phyloP scores from a whole-genome alignment of 257 asterid species.

The Rehmannia glutinosa region DNA sequence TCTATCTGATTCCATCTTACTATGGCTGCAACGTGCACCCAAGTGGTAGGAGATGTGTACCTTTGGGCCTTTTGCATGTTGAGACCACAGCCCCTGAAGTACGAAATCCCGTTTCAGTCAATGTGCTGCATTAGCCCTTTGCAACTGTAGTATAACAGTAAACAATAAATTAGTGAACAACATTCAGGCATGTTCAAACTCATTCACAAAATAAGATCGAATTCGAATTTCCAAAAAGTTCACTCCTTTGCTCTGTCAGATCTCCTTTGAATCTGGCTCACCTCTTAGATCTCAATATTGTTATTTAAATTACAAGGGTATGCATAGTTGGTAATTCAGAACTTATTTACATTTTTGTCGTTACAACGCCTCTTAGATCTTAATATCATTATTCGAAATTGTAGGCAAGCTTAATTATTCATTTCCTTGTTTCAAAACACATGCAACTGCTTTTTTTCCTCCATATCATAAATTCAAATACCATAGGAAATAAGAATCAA shows the following conservation, averaged over 20 bases:
- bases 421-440: background rate
- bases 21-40: too few species aligned
- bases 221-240: too few species aligned
- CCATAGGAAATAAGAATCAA: too few species aligned
- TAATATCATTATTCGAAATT: background rate
- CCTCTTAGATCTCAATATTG: too few species aligned
- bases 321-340: background rate
- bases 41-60: too few species aligned
- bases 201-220: background rate
- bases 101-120: conserved; percentile 5
- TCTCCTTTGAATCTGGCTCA: background rate
- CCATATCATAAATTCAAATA: background rate
- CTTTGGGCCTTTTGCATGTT: too few species aligned
- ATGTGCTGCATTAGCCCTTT: background rate
- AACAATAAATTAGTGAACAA: conserved; percentile 3
- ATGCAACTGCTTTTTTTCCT: background rate
- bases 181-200: background rate
- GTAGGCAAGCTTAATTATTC: background rate
- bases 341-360: background rate
- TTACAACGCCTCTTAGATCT: background rate
- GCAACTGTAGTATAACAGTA: conserved; percentile 9
- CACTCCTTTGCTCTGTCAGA: background rate
- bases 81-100: background rate
- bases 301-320: background rate
- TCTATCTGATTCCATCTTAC: too few species aligned